Conservation (phyloP, 805 yeast species). For the Zygotorulaspora chibaensis region DNA sequence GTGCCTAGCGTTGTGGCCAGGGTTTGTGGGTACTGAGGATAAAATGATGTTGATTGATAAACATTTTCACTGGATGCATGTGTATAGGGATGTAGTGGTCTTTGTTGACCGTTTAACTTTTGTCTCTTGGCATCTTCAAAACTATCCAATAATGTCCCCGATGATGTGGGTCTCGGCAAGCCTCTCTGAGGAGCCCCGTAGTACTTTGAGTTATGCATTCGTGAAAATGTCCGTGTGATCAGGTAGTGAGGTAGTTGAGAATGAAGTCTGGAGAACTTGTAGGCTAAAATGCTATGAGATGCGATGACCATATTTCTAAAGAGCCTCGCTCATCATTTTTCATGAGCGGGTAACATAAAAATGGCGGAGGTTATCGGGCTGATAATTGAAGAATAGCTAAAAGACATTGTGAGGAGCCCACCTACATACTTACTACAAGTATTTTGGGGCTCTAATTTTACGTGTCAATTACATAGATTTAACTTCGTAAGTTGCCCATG, state of each 20-base stretch:
- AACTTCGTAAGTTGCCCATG: not conserved
- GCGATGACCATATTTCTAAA: constrained; percentile 1
- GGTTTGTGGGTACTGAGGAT: constrained; percentile 3
- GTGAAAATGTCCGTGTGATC: too few relatives aligned
- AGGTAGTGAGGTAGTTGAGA: not conserved
- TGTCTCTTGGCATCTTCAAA: constrained; percentile 10
- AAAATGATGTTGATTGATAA: constrained; percentile 3
- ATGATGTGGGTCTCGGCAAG: constrained; percentile 28
- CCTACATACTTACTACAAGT: too few relatives aligned
- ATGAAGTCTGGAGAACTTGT: too few relatives aligned
- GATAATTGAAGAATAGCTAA: too few relatives aligned
- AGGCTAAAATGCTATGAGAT: constrained; percentile 4
- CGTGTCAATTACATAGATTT: not conserved
- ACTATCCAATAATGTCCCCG: constrained; percentile 21
- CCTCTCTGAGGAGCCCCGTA: constrained; percentile 9
- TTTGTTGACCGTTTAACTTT: constrained; percentile 4
- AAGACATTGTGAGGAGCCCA: too few relatives aligned
- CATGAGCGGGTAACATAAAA: not conserved
- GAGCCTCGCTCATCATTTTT: not conserved
- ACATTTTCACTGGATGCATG: not conserved
- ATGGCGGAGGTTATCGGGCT: too few relatives aligned
- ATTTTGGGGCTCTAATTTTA: not conserved
- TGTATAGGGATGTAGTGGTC: not conserved
- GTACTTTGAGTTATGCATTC: constrained; percentile 6
- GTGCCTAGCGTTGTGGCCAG: constrained; percentile 4